These are phyloP conservation scores for Wickerhamomyces mucosus DNA, from an alignment of 805 yeast genomes.

Conservation along the genomic window DNA sequence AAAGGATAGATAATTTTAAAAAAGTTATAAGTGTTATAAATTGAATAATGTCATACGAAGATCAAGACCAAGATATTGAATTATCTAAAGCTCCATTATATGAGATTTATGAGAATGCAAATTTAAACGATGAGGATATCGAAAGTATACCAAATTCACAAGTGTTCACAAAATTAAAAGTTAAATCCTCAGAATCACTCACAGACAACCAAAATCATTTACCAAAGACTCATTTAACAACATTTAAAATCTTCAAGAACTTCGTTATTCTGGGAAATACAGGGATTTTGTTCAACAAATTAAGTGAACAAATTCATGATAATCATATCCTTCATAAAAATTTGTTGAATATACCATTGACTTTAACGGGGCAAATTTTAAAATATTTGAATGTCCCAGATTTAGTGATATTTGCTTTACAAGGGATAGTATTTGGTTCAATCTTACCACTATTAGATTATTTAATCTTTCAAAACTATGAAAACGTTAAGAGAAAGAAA, in stretches of 20 bases:
- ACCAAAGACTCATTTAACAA: neutral
- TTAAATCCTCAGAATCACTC: neutral
- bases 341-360: conserved; percentile 32
- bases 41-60: too few species aligned
- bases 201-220: neutral
- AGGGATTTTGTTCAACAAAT: conserved; percentile 45
- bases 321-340: conserved; percentile 35
- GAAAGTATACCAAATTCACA: too few species aligned
- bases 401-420: conserved; percentile 29
- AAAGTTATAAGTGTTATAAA: too few species aligned
- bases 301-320: conserved; percentile 42
- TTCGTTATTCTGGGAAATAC: conserved; percentile 26
- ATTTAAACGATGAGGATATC: conserved; percentile 19
- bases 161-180: too few species aligned
- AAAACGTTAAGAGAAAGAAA: conserved; percentile 8
- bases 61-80: neutral
- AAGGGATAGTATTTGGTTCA: conserved; percentile 52
- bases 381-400: conserved; percentile 13
- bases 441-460: conserved; percentile 35
- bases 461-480: conserved; percentile 3
- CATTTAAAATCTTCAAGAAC: conserved; percentile 3
- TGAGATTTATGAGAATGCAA: conserved; percentile 36
- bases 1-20: too few species aligned
- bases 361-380: conserved; percentile 23
- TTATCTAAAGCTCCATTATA: conserved; percentile 43